Evolutionary conservation across 2,329 filamentous ascomycete species (phyloP), one percentile per base, ranked within the genome.

Genomic region (Davidsoniella virescens): DNA sequence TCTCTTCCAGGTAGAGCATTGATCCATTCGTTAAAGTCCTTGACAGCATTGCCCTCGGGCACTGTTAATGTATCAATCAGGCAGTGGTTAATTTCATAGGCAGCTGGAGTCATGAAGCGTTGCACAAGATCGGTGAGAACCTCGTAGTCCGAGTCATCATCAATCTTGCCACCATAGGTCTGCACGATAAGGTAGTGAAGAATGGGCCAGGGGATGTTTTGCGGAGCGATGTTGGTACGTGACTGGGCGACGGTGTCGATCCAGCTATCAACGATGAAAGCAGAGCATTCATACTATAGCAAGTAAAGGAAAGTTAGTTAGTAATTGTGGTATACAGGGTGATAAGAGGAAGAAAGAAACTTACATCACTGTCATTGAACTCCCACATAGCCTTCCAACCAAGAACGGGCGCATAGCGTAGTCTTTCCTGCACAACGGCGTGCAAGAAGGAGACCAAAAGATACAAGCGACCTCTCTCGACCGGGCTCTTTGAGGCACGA

Each of bases 341-440:
- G 16, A 23, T 7, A 14, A n/a, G 7, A 40, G 18, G 39, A 16
- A 4, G 3, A 20, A 20, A 25, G 5, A 51, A 57, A 80, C 85
- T 84, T 77, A 93, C 86, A 67, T 98, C 92, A 58, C 88, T 94
- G 65, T 98, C 93, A 63, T 98, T 98, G 66, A 98, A 98, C 66
- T 98, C 93, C 92, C 93, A 98, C 73, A 95, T 94, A 49, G 87
- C 87, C 70, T 94, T 95, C 92, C 92, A 98, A 54, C 92, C 92
- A 50, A 98, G 71, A 52, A 76, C 90, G 0, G 92, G 93, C 20
- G 90, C 88, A 63, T 98, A 98, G 55, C 92, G 83, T 55, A 98
- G 71, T 58, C 93, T 76, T 65, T 98, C 92, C 64, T 98, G 92
- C 9, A 95, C 80, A 37, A 98, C 88, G 5, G 92, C 93, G 62